Conservation (phyloP, 2,329 filamentous ascomycete genomes). For the Colletotrichum spaethianum region DNA sequence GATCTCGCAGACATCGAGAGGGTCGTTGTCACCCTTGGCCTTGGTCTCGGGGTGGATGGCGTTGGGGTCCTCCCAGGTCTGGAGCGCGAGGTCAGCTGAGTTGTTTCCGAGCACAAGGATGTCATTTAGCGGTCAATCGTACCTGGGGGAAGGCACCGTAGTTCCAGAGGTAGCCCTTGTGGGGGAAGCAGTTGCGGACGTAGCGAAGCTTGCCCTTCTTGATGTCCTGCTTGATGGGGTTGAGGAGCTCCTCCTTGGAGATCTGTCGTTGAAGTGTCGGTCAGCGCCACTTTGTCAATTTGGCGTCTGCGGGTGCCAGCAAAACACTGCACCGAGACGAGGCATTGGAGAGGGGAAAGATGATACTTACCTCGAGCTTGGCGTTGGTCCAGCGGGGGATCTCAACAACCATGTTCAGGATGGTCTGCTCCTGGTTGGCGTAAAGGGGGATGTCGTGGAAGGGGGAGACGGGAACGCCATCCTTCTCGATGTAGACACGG, state of each 20-base stretch:
- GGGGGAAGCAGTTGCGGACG: slow-evolving; percentile 99
- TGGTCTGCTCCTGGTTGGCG: slow-evolving; percentile 94
- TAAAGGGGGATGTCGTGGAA: slow-evolving; percentile 99
- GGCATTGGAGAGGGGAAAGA: slow-evolving; percentile 21
- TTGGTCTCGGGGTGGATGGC: slow-evolving; percentile 97
- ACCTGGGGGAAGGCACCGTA: slow-evolving; percentile 99
- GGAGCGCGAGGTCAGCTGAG: slow-evolving; percentile 32
- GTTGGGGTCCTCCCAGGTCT: slow-evolving; percentile 99
- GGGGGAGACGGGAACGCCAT: slow-evolving; percentile 92
- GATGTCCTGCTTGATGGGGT: slow-evolving; percentile 99
- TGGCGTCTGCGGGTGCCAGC: slow-evolving; percentile 1
- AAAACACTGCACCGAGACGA: slow-evolving; percentile 7
- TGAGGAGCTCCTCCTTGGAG: slow-evolving; percentile 98
- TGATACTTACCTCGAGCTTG: slow-evolving; percentile 90
- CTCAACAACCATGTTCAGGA: slow-evolving; percentile 99
- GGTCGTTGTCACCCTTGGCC: slow-evolving; percentile 99
- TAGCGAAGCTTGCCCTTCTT: slow-evolving; percentile 99
- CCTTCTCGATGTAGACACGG: slow-evolving; percentile 97
- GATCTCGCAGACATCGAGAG: slow-evolving; percentile 99
- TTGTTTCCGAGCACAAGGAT: background rate
- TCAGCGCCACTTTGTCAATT: slow-evolving; percentile 22
- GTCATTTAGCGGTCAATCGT: slow-evolving; percentile 50
- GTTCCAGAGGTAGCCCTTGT: slow-evolving; percentile 99
- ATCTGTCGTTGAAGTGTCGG: slow-evolving; percentile 71
- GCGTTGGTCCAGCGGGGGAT: slow-evolving; percentile 99